Conservation (phyloP, 805 yeast genomes). For the Metschnikowia cubensis region DNA sequence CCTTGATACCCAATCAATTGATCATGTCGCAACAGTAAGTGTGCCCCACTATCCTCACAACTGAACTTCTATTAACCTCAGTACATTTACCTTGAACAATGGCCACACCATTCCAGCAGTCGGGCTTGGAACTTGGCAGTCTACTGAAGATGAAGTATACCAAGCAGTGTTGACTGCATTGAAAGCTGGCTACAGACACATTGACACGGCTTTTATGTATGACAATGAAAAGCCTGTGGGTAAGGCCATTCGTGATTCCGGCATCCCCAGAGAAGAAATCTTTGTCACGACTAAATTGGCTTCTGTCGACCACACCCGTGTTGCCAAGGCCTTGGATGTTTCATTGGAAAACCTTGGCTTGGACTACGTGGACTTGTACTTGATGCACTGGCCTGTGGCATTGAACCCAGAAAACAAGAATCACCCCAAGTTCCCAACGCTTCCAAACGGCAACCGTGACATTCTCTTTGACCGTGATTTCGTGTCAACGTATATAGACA, state of each 20-base stretch:
- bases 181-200: slow-evolving; percentile 47
- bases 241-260: slow-evolving; percentile 48
- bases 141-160: slow-evolving; percentile 52
- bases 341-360: slow-evolving; percentile 61
- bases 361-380: slow-evolving; percentile 74
- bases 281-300: slow-evolving; percentile 72
- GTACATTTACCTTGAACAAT: slow-evolving; percentile 45
- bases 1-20: not conserved
- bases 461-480: slow-evolving; percentile 34
- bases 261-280: slow-evolving; percentile 59
- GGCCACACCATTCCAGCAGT: slow-evolving; percentile 61
- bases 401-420: slow-evolving; percentile 35
- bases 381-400: slow-evolving; percentile 81
- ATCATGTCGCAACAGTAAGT: slow-evolving; percentile 3
- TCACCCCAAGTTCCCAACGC: slow-evolving; percentile 34
- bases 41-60: not conserved
- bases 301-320: slow-evolving; percentile 50
- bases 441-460: slow-evolving; percentile 34
- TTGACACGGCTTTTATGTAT: slow-evolving; percentile 52
- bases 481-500: slow-evolving; percentile 55
- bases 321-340: slow-evolving; percentile 49
- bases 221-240: slow-evolving; percentile 66
- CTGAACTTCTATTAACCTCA: not conserved
- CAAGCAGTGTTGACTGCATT: slow-evolving; percentile 58
- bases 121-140: slow-evolving; percentile 73